Percentiles rank a stretch among this genome's conserved stretches.
Evolutionary conservation across 2,329 filamentous ascomycete species (phyloP).

Genomic region (Cadophora luteo-olivacea): DNA sequence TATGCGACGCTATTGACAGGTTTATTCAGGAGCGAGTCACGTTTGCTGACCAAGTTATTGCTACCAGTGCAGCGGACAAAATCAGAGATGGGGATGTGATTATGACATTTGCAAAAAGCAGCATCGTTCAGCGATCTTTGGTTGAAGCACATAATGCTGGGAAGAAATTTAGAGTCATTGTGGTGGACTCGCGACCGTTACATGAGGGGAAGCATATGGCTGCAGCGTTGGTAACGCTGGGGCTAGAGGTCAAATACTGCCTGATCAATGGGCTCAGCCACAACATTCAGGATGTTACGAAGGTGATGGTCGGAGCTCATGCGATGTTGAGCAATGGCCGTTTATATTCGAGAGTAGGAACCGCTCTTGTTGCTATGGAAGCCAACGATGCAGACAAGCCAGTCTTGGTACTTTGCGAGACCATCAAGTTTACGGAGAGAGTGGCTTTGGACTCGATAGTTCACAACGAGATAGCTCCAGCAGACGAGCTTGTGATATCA

Average conservation of each 20-base stretch:
- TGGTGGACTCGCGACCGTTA: constrained; percentile 78
- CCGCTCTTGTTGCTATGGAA: constrained; percentile 83
- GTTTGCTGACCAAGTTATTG: constrained; percentile 85
- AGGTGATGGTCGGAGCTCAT: constrained; percentile 84
- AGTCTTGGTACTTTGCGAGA: constrained; percentile 91
- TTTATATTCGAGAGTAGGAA: constrained; percentile 87
- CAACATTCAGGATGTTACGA: constrained; percentile 67
- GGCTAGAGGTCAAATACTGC: constrained; percentile 80
- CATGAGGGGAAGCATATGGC: constrained; percentile 77
- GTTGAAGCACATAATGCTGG: constrained; percentile 73
- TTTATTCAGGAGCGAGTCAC: constrained; percentile 92
- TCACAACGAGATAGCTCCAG: constrained; percentile 87
- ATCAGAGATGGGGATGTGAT: constrained; percentile 83
- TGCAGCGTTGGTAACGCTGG: constrained; percentile 68
- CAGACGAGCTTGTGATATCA: constrained; percentile 64
- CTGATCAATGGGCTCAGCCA: constrained; percentile 80
- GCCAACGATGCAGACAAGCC: constrained; percentile 78
- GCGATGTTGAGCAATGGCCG: constrained; percentile 95
- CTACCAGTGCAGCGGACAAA: constrained; percentile 74
- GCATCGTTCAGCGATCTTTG: constrained; percentile 83
- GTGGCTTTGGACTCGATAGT: constrained; percentile 92
- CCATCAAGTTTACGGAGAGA: constrained; percentile 91
- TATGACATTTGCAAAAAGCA: constrained; percentile 85
- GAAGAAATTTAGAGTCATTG: constrained; percentile 80
- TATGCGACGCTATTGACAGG: constrained; percentile 82